Evolutionary conservation across 2,329 filamentous ascomycete species (phyloP), one percentile per base, ranked within the genome.

Genomic region (Pyrenophora seminiperda): DNA sequence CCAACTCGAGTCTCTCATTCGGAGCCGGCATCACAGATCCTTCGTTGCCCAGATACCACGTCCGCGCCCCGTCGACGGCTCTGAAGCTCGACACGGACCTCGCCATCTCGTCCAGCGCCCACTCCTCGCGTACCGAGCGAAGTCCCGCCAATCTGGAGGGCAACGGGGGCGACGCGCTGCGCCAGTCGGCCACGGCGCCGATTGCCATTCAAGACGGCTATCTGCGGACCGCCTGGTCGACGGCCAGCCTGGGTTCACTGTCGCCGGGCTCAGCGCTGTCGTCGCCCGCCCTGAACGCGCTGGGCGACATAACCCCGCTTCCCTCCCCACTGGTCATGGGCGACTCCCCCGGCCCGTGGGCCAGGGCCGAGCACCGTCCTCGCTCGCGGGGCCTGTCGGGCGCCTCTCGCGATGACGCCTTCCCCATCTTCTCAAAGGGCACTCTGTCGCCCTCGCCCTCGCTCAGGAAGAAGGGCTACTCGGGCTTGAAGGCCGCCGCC

Each of bases 251-350:
- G 55, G 75, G 73, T 3, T 78, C 77, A 24, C 60, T 77, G 15
- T 79, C 76, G 31, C 75, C 75, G 9, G 73, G 68, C 34, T 77
- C 77, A 9, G 73, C 73, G 27, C 66, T 79, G 17, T 74, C 76
- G 19, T 80, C 77, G 48, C 78, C 78, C 18, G 76, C 75, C 19
- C 71, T 81, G 17, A 74, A 75, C 50, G 75, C 78, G 10, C 74
- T 81, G 65, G 61, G 73, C 36, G 78, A 81, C 59, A 72, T 81
- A 43, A 81, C 78, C n/a, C 78, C 78, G 30, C 69, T 81, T n/a
- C 78, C 78, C 5, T 80, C 78, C 10, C 78, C 78, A 20, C 65
- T 79, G 59, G 63, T 71, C 7, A 71, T 76, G 52, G 65, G 64
- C 54, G 74, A 75, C 49, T 75, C 74, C 27, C 72, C 76, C 4